Evolutionary conservation across 495 filamentous ascomycete genomes (phyloP).

Genomic region (Talaromyces stipitatus): DNA sequence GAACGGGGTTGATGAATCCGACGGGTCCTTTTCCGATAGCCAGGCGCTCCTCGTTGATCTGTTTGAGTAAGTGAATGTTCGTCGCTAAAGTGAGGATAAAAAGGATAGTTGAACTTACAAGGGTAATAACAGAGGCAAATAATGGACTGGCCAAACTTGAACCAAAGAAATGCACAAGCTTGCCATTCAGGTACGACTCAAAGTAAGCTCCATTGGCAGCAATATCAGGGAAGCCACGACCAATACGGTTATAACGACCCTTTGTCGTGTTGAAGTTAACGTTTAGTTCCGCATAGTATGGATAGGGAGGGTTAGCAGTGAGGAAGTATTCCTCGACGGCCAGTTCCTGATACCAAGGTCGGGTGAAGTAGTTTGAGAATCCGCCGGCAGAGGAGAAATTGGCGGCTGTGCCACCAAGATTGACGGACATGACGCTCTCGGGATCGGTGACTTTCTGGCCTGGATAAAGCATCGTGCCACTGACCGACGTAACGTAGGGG

Average conservation of each 20-base stretch:
- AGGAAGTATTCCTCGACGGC: conserved; percentile 31
- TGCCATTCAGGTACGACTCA: background rate
- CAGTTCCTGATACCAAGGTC: conserved; percentile 19
- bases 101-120: background rate
- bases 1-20: conserved; percentile 45
- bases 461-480: conserved; percentile 27
- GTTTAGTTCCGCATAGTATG: conserved; percentile 19
- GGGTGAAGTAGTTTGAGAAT: conserved; percentile 36
- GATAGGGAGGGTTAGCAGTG: conserved; percentile 27
- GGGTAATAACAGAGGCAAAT: conserved; percentile 6
- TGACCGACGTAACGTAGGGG: conserved; percentile 38
- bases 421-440: conserved; percentile 25
- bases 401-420: conserved; percentile 16
- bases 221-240: conserved; percentile 29
- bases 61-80: conserved; percentile 1
- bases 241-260: conserved; percentile 19
- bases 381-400: conserved; percentile 40
- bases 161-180: conserved; percentile 6
- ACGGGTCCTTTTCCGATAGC: conserved; percentile 36
- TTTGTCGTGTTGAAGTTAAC: conserved; percentile 17
- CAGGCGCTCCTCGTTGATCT: conserved; percentile 42
- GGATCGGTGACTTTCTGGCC: conserved; percentile 20
- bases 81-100: background rate
- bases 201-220: conserved; percentile 15
- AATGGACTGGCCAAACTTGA: conserved; percentile 6